Conservation (phyloP, 768 basidiomycete species). For the Hygrocybe punicea region DNA sequence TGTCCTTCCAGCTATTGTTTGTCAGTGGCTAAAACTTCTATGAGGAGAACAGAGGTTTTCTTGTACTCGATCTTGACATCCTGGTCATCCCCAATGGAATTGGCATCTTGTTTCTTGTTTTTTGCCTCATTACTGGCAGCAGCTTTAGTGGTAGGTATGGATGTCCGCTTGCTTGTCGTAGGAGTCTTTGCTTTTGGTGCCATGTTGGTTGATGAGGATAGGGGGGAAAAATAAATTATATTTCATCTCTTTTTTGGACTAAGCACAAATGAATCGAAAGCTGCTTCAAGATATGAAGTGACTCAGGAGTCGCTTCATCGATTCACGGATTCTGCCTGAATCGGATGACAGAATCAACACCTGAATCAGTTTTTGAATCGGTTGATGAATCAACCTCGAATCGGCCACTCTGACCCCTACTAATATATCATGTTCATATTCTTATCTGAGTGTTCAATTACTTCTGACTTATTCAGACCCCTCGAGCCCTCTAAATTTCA, state of each 20-base stretch:
- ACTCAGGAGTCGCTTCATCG: slow-evolving; percentile 6
- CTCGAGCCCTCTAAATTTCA: too few relatives aligned
- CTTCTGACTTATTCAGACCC: too few relatives aligned
- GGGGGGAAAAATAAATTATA: background rate
- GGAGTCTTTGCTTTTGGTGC: background rate
- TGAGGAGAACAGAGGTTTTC: background rate
- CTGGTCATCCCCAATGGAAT: background rate
- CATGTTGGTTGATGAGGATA: background rate
- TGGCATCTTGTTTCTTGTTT: background rate
- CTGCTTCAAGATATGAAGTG: background rate
- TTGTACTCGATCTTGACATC: background rate
- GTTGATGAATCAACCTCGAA: background rate
- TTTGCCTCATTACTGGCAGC: background rate
- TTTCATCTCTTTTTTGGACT: background rate
- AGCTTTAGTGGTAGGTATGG: background rate
- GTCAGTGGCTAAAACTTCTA: background rate
- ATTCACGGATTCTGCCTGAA: slow-evolving; percentile 2
- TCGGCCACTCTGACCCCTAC: slow-evolving; percentile 5
- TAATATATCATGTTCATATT: too few relatives aligned
- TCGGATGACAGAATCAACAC: background rate
- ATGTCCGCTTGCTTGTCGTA: background rate
- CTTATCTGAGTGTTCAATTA: too few relatives aligned
- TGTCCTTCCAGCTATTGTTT: slow-evolving; percentile 2
- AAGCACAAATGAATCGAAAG: background rate
- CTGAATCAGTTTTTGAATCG: slow-evolving; percentile 2